These are phyloP conservation scores for Chytridium lagenaria DNA, from an alignment of 371 early-diverging fungal species.

Conservation along the genomic window DNA sequence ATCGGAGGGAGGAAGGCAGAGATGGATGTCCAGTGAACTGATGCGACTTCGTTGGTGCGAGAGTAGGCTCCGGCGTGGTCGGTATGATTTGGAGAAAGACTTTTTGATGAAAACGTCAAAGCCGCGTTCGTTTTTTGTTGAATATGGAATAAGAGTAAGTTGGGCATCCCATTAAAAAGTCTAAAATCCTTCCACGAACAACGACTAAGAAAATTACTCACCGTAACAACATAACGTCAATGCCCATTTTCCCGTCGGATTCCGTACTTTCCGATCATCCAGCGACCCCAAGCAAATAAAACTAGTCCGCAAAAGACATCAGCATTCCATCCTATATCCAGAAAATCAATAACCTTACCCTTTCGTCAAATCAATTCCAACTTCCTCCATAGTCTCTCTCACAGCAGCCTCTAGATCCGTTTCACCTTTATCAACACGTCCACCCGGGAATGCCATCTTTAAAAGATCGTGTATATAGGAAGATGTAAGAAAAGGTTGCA, in stretches of 20 bases:
- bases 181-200: too few relatives aligned
- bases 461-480: background rate
- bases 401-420: conserved; percentile 65
- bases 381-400: conserved; percentile 72
- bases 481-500: background rate
- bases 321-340: background rate
- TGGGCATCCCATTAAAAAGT: too few relatives aligned
- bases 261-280: conserved; percentile 68
- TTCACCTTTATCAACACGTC: conserved; percentile 68
- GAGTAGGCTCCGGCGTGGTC: conserved; percentile 58
- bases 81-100: conserved; percentile 69
- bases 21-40: conserved; percentile 69
- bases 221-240: conserved; percentile 68
- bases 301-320: background rate
- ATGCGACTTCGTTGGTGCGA: conserved; percentile 67
- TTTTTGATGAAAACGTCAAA: background rate
- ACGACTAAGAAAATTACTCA: background rate
- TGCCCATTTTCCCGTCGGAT: conserved; percentile 57
- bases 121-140: background rate
- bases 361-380: conserved; percentile 34
- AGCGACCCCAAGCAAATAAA: conserved; percentile 67
- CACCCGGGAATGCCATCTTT: conserved; percentile 72
- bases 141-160: too few relatives aligned
- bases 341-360: background rate
- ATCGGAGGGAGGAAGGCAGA: conserved; percentile 26